Evolutionary conservation across 768 basidiomycete genomes (phyloP).

Genomic region (Lepiota brunneoincarnata): DNA sequence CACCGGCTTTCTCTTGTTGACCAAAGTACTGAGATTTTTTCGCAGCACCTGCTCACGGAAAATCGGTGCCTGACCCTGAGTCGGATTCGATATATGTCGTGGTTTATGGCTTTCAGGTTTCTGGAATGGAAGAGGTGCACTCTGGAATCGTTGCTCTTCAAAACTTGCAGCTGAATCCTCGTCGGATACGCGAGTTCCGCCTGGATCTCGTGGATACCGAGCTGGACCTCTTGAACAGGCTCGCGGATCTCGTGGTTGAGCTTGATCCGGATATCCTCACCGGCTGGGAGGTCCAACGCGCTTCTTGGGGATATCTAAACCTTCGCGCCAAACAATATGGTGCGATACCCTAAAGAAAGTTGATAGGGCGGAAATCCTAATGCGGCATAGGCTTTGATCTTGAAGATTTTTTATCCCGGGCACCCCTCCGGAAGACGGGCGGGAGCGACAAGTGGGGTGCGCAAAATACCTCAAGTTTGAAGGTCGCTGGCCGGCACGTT

Average conservation of each 20-base stretch:
- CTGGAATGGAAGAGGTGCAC: constrained; percentile 34
- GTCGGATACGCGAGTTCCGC: constrained; percentile 39
- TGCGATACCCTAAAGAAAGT: constrained; percentile 24
- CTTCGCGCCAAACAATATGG: constrained; percentile 64
- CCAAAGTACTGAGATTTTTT: background rate
- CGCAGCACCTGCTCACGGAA: constrained; percentile 57
- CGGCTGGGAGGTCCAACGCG: constrained; percentile 89
- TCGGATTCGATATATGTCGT: constrained; percentile 63
- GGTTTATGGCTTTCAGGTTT: constrained; percentile 70
- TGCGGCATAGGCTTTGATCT: constrained; percentile 63
- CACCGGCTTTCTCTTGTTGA: background rate
- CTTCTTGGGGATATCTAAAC: constrained; percentile 88
- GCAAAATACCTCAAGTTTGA: constrained; percentile 78
- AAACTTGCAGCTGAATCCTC: constrained; percentile 32
- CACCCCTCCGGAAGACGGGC: constrained; percentile 43
- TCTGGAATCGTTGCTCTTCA: constrained; percentile 56
- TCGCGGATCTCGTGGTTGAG: constrained; percentile 70
- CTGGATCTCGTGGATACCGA: constrained; percentile 64
- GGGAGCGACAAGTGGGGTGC: constrained; percentile 68
- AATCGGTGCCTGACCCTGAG: constrained; percentile 63
- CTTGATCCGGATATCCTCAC: constrained; percentile 89
- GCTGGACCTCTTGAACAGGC: constrained; percentile 73
- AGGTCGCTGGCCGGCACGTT: constrained; percentile 84
- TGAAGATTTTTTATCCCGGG: constrained; percentile 72
- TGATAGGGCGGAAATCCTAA: background rate